Evolutionary conservation across 768 basidiomycete genomes (phyloP), one percentile per base, ranked within the genome.

Genomic region (Macrocybe gigantea): DNA sequence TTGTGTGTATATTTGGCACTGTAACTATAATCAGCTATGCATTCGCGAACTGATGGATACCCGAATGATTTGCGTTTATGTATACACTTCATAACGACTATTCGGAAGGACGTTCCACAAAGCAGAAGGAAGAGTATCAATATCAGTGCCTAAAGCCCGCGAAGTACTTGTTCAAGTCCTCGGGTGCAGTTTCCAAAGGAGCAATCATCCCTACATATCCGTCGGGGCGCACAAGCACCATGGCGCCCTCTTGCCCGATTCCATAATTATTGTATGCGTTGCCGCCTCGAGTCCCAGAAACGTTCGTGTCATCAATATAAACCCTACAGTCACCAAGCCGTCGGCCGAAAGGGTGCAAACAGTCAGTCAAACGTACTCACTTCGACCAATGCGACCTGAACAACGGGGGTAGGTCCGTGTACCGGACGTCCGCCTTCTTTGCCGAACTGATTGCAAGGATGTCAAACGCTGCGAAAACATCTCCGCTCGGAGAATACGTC

Each of bases 141-240:
- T 22, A 22, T 22, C 4, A 22, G 22, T 22, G 38, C 46, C 50
- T 62, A 56, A 85, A 82, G 1, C 59, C 57, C 1, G 59, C 55
- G 35, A 86, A 79, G 55, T 85, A 85, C 1, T 15, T 14, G 32
- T 70, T 63, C 39, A 86, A 40, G 9, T 22, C 22, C 22, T 63
- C 56, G 15, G 56, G 44, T 7, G 69, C 53, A n/a, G 71, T 68
- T 30, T 68, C 58, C 37, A 85, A 61, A 0, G 83, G 74, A 1
- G 70, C 70, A 32, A 86, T 65, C 54, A 67, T 69, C 3, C 79
- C 81, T 31, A 88, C 72, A 48, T 84, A 85, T 11, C 84, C 85
- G 54, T 83, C 83, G 6, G 82, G 82, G 22, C 83, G 70, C 5
- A 84, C 73, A 42, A 81, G 65, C 6, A 81, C 72, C 8, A 81